Percentiles rank a stretch among this genome's conserved stretches.
phyloP scores from a whole-genome alignment of 805 yeast species.

The Candida quercuum region DNA sequence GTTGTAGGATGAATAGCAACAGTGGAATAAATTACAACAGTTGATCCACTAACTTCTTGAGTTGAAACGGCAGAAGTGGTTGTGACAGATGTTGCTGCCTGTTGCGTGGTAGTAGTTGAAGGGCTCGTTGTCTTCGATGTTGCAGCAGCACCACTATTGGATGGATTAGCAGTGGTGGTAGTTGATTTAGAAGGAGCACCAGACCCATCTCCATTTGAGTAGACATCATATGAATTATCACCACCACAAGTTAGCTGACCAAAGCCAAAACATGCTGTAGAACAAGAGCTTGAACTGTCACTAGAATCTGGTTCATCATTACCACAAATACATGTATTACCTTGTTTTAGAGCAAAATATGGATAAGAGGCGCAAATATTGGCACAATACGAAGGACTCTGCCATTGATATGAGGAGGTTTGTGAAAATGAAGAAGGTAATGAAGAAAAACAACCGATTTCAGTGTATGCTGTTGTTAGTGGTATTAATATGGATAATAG shows the following conservation, averaged over 20 bases:
- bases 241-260: constrained; percentile 61
- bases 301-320: constrained; percentile 33
- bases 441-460: constrained; percentile 16
- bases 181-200: constrained; percentile 1
- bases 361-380: constrained; percentile 35
- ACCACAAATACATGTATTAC: constrained; percentile 58
- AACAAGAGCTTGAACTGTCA: constrained; percentile 28
- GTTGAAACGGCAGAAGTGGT: constrained; percentile 21
- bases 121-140: constrained; percentile 19
- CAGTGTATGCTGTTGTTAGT: neutral
- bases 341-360: constrained; percentile 41
- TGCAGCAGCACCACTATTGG: constrained; percentile 2
- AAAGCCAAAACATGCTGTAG: constrained; percentile 50
- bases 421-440: constrained; percentile 16
- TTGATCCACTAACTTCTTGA: constrained; percentile 12
- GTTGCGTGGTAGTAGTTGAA: constrained; percentile 15
- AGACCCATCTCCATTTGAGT: constrained; percentile 26
- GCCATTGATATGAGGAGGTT: constrained; percentile 39
- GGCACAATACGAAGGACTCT: constrained; percentile 46
- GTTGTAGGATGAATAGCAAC: constrained; percentile 13
- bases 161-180: constrained; percentile 3
- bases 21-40: constrained; percentile 18
- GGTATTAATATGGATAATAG: neutral
- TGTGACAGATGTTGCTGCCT: constrained; percentile 19
- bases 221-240: constrained; percentile 40